Evolutionary conservation across 495 filamentous ascomycete species (phyloP).

Genomic region (Penicillium cosmopolitanum): DNA sequence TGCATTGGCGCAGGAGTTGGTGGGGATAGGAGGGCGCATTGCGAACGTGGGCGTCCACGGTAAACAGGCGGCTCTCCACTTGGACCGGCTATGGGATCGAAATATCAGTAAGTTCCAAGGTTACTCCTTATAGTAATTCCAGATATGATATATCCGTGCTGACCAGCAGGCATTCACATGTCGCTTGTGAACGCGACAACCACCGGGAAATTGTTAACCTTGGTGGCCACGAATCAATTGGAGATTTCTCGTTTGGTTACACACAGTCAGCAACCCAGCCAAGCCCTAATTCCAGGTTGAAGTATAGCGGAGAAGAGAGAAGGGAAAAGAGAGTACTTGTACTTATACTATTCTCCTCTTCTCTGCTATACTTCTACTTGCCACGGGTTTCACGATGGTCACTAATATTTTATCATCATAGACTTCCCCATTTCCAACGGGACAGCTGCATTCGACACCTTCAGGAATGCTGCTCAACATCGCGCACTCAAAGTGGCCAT

Average conservation of each 20-base stretch:
- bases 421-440: slow-evolving; percentile 19
- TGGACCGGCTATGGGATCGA: slow-evolving; percentile 47
- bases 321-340: too few species aligned
- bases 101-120: slow-evolving; percentile 51
- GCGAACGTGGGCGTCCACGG: slow-evolving; percentile 59
- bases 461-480: slow-evolving; percentile 24
- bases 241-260: slow-evolving; percentile 40
- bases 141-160: background rate
- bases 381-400: background rate
- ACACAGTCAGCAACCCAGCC: slow-evolving; percentile 33
- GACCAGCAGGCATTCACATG: slow-evolving; percentile 44
- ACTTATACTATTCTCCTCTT: too few species aligned
- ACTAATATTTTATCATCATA: slow-evolving; percentile 4
- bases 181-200: slow-evolving; percentile 48
- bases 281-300: too few species aligned
- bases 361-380: too few species aligned
- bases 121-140: background rate
- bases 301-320: too few species aligned
- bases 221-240: slow-evolving; percentile 33
- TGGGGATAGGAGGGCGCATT: slow-evolving; percentile 53
- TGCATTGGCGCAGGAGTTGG: slow-evolving; percentile 49
- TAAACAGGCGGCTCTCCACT: slow-evolving; percentile 43
- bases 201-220: slow-evolving; percentile 45
- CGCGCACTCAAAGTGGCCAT: slow-evolving; percentile 31
- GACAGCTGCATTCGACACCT: slow-evolving; percentile 17